Percentiles rank a stretch among this genome's conserved stretches.
phyloP scores from a whole-genome alignment of 352 stramenopile species.

The Saprolegnia diclina region DNA sequence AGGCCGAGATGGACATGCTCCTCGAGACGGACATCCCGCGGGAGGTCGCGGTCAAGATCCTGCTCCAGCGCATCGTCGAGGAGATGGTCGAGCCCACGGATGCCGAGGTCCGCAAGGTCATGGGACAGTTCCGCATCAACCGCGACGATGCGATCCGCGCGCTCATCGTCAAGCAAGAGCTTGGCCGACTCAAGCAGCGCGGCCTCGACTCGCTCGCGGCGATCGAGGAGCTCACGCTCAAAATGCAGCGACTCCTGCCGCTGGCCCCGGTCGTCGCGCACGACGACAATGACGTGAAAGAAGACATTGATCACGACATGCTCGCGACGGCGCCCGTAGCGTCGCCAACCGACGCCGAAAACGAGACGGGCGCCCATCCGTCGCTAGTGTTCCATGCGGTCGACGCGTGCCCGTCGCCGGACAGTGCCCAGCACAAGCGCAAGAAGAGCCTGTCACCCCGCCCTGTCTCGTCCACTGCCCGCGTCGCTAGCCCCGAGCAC shows the following conservation, averaged over 20 bases:
- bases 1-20: slow-evolving; percentile 70
- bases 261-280: not conserved
- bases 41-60: slow-evolving; percentile 63
- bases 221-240: slow-evolving; percentile 75
- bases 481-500: slow-evolving; percentile 26
- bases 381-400: not conserved
- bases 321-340: not conserved
- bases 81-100: slow-evolving; percentile 53
- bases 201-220: slow-evolving; percentile 78
- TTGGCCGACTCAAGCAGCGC: slow-evolving; percentile 62
- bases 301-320: not conserved
- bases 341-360: slow-evolving; percentile 8
- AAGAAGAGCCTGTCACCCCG: slow-evolving; percentile 25
- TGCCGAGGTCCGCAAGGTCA: slow-evolving; percentile 61
- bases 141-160: slow-evolving; percentile 77
- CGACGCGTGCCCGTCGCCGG: slow-evolving; percentile 19
- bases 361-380: not conserved
- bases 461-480: not conserved
- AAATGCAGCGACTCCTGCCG: slow-evolving; percentile 51
- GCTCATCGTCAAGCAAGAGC: slow-evolving; percentile 83
- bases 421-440: slow-evolving; percentile 16
- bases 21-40: slow-evolving; percentile 46
- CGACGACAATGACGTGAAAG: slow-evolving; percentile 10
- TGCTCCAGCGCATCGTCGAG: slow-evolving; percentile 70
- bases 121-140: slow-evolving; percentile 84